Percentiles rank a stretch among this genome's conserved stretches.
These are phyloP conservation scores for Pilatotrama ljubarskyi DNA, from an alignment of 768 basidiomycete genomes.

Conservation along the genomic window DNA sequence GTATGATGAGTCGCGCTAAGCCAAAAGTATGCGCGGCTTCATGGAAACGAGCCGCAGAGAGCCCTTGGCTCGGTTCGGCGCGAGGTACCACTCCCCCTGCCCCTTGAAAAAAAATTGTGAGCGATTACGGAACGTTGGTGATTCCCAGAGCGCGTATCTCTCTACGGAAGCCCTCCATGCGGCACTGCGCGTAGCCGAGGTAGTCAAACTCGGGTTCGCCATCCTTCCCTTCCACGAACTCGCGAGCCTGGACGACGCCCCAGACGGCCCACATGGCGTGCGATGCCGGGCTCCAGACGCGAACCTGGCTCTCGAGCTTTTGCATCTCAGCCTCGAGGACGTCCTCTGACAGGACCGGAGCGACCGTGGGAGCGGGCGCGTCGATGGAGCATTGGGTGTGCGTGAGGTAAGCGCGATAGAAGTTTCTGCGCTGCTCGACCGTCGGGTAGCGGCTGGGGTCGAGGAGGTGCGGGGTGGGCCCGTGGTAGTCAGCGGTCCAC, in stretches of 20 bases:
- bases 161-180: constrained; percentile 62
- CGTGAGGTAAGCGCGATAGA: constrained; percentile 81
- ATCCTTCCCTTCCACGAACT: constrained; percentile 60
- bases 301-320: constrained; percentile 76
- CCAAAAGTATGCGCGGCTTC: not conserved
- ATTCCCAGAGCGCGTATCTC: constrained; percentile 52
- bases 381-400: constrained; percentile 42
- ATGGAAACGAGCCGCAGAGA: not conserved
- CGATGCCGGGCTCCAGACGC: constrained; percentile 85
- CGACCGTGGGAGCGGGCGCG: constrained; percentile 26
- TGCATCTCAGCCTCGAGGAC: constrained; percentile 47
- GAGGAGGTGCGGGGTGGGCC: constrained; percentile 64
- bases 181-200: constrained; percentile 72
- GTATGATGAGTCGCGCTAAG: not conserved
- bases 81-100: not conserved
- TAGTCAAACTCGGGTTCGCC: constrained; percentile 86
- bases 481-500: constrained; percentile 93
- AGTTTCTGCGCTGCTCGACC: constrained; percentile 69
- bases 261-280: constrained; percentile 94
- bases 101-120: not conserved
- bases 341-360: constrained; percentile 23
- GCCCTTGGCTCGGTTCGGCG: constrained; percentile 1
- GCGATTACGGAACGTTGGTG: constrained; percentile 4
- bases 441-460: constrained; percentile 71
- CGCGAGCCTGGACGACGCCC: constrained; percentile 89